Evolutionary conservation across 2,329 filamentous ascomycete genomes (phyloP).

Genomic region (Beauveria scarabaeidicola): DNA sequence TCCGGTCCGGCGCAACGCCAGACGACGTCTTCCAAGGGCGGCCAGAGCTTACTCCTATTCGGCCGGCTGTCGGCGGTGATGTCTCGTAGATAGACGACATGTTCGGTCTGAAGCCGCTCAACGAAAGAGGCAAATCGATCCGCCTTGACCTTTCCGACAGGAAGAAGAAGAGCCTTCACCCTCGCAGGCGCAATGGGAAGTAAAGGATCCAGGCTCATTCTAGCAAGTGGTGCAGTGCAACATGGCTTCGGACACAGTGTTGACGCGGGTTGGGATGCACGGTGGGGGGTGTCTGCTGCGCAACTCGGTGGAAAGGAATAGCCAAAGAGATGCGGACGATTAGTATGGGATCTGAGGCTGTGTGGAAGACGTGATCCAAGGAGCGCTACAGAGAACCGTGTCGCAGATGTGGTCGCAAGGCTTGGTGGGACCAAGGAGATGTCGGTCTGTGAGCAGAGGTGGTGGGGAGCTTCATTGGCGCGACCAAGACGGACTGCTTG

Average conservation of each 20-base stretch:
- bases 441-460: constrained; percentile 1
- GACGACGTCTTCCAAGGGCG: neutral
- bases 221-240: constrained; percentile 38
- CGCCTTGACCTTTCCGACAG: constrained; percentile 76
- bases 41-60: constrained; percentile 62
- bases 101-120: constrained; percentile 66
- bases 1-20: neutral
- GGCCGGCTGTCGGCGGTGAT: constrained; percentile 77
- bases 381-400: neutral
- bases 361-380: neutral
- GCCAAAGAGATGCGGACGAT: neutral
- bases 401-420: constrained; percentile 4
- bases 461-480: constrained; percentile 6
- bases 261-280: neutral
- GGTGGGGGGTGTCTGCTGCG: neutral
- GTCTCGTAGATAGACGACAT: constrained; percentile 76
- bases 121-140: constrained; percentile 74
- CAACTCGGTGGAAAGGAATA: neutral
- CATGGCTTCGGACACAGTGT: neutral
- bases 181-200: constrained; percentile 86
- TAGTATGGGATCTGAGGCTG: neutral
- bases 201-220: constrained; percentile 81
- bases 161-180: constrained; percentile 79
- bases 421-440: constrained; percentile 6
- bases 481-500: too few species aligned